A percentile compares a stretch with the other conserved stretches of the same genome.
phyloP scores from a whole-genome alignment of 164 flowering plant species.

The Paratinospora sagittata region DNA sequence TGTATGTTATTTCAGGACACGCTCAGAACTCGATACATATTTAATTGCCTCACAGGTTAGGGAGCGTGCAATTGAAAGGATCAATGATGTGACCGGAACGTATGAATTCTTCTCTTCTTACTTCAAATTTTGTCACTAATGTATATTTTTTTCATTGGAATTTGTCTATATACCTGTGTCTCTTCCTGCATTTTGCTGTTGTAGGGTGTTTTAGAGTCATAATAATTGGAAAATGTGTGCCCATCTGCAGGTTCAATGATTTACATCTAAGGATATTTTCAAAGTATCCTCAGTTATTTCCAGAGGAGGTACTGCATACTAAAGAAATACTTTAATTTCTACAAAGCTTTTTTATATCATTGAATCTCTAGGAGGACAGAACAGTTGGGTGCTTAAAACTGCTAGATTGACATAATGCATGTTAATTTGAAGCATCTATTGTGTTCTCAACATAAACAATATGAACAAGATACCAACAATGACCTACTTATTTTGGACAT shows the following conservation, averaged over 20 bases:
- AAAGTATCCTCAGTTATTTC: constrained; percentile 75
- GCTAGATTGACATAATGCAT: not conserved
- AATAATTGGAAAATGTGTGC: constrained; percentile 6
- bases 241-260: constrained; percentile 70
- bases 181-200: not conserved
- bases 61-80: constrained; percentile 84
- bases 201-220: not conserved
- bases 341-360: not conserved
- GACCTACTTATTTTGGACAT: not conserved
- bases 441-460: not conserved
- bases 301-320: constrained; percentile 61
- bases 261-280: constrained; percentile 76
- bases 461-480: not conserved
- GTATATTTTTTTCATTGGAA: not conserved
- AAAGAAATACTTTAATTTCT: not conserved
- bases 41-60: constrained; percentile 88
- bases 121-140: not conserved
- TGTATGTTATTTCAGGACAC: constrained; percentile 79
- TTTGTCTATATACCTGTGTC: not conserved
- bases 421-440: not conserved
- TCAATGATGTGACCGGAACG: constrained; percentile 87
- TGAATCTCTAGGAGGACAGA: not conserved
- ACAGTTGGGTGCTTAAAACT: not conserved
- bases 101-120: constrained; percentile 32
- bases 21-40: constrained; percentile 74